These are phyloP conservation scores for Leavenworthia alabamica DNA, from an alignment of 345 rosid genomes.

Conservation along the genomic window DNA sequence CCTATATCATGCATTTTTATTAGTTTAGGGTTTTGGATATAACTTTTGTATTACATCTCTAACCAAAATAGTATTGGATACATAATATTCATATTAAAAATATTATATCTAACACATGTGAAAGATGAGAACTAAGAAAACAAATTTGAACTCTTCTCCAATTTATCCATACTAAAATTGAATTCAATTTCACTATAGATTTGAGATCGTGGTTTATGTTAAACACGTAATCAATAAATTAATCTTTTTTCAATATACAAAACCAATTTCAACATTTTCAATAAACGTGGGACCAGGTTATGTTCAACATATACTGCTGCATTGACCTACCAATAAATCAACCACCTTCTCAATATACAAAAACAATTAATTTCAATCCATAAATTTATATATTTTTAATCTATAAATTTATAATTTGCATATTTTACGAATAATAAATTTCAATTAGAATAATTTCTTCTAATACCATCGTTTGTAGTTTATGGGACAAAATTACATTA, in stretches of 20 bases:
- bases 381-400: no score
- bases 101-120: neutral
- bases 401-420: no score
- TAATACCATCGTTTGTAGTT: no score
- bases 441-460: no score
- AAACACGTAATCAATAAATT: neutral
- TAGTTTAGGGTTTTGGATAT: no score
- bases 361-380: neutral
- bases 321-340: constrained; percentile 7
- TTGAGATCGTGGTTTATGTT: neutral
- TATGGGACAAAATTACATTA: no score
- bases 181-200: neutral
- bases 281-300: neutral
- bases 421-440: no score
- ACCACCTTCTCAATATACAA: constrained; percentile 1
- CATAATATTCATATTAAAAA: neutral
- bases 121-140: neutral
- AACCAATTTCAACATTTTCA: neutral
- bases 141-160: neutral
- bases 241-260: neutral
- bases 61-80: neutral
- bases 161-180: neutral
- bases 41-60: no score
- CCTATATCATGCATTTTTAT: neutral
- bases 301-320: constrained; percentile 2